A percentile compares a stretch with the other conserved stretches of the same genome.
phyloP scores from a whole-genome alignment of 148 eudicot species.

The Heliamphora exappendiculata region DNA sequence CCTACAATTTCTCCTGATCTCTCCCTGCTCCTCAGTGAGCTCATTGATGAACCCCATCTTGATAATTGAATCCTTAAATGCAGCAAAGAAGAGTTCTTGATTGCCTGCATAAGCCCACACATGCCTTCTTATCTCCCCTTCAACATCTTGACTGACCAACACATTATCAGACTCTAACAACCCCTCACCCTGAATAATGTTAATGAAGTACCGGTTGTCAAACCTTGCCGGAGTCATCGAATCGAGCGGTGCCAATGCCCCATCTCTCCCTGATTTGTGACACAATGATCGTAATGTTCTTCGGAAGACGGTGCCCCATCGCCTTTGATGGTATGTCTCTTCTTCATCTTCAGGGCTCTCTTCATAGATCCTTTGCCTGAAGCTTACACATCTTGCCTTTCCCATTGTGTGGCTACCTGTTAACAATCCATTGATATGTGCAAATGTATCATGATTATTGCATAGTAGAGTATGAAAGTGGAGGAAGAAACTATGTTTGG shows the following conservation, averaged over 20 bases:
- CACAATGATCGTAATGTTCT: constrained; percentile 21
- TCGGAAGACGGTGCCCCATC: constrained; percentile 27
- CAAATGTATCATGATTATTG: not conserved
- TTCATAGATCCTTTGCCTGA: constrained; percentile 55
- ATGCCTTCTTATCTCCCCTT: constrained; percentile 29
- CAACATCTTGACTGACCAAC: constrained; percentile 38
- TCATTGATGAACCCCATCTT: constrained; percentile 68
- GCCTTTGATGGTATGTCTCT: constrained; percentile 12
- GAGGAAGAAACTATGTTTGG: not conserved
- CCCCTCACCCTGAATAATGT: constrained; percentile 43
- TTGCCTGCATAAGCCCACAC: constrained; percentile 47
- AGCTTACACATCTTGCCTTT: constrained; percentile 54
- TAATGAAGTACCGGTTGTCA: constrained; percentile 53
- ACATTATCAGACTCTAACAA: constrained; percentile 57
- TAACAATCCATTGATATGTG: not conserved
- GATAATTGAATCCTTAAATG: constrained; percentile 51
- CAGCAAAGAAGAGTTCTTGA: constrained; percentile 36
- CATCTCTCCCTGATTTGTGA: constrained; percentile 37
- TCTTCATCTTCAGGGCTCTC: constrained; percentile 31
- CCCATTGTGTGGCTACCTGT: constrained; percentile 75
- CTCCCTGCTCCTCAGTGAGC: constrained; percentile 44
- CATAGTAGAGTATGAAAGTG: not conserved
- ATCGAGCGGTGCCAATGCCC: constrained; percentile 36
- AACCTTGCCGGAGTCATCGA: constrained; percentile 35
- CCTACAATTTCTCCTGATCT: constrained; percentile 60